phyloP scores from a whole-genome alignment of 139 green algal species.

The Picocystis salinarum region DNA sequence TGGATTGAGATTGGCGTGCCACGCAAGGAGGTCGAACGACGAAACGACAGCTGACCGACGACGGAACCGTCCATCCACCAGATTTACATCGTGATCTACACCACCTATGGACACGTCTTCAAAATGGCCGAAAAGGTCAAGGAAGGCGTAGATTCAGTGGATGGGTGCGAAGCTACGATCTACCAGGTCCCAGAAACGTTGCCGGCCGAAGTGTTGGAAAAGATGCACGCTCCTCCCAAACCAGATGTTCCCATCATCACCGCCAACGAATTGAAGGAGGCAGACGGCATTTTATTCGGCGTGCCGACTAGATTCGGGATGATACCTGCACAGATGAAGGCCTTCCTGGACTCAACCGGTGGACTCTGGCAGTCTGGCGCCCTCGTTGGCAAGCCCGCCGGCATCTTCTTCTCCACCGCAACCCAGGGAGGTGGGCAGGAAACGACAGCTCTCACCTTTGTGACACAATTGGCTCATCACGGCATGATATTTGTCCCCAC shows the following conservation, averaged over 20 bases:
- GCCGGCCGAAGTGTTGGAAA: constrained; percentile 32
- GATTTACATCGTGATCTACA: no score
- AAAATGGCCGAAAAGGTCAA: constrained; percentile 29
- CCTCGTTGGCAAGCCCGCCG: constrained; percentile 44
- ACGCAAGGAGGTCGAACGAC: no score
- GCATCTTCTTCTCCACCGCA: constrained; percentile 28
- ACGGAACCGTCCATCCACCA: no score
- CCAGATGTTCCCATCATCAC: constrained; percentile 31
- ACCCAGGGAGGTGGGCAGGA: constrained; percentile 59
- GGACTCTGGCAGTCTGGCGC: constrained; percentile 27
- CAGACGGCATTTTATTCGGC: constrained; percentile 57
- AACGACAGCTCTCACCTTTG: constrained; percentile 31
- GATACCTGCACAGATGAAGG: constrained; percentile 21
- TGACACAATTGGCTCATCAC: constrained; percentile 55
- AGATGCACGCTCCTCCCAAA: constrained; percentile 57
- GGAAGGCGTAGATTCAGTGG: constrained; percentile 38
- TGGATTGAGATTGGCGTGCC: no score
- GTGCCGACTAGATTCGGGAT: constrained; percentile 41
- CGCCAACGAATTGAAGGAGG: constrained; percentile 20
- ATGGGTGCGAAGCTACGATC: constrained; percentile 31
- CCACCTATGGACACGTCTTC: constrained; percentile 44
- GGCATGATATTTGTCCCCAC: constrained; percentile 68
- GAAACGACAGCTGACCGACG: no score
- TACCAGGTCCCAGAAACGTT: constrained; percentile 54
- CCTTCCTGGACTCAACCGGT: constrained; percentile 56